Percentiles rank a stretch among this genome's conserved stretches.
Evolutionary conservation across 2,329 filamentous ascomycete genomes (phyloP).

Genomic region (Phialophora tarda): DNA sequence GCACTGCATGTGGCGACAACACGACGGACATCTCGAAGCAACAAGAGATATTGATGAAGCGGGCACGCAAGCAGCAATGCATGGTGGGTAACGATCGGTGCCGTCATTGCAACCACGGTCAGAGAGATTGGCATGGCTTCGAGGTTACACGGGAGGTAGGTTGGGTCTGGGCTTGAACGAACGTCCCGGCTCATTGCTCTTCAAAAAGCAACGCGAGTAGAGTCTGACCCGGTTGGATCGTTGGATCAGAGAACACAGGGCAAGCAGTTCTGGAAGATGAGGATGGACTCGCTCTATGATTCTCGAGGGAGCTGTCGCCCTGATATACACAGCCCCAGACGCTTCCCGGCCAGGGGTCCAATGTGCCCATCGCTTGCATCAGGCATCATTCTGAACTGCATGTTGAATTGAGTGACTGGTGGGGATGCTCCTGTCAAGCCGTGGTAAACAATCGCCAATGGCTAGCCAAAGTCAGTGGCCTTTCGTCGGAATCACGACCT

Average conservation of each 20-base stretch:
- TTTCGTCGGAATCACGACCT: no score
- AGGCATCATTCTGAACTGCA: no score
- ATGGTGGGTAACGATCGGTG: neutral
- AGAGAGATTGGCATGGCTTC: neutral
- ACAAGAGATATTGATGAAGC: neutral
- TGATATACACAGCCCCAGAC: neutral
- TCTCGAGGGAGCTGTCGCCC: neutral
- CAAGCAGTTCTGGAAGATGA: neutral
- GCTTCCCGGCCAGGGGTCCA: neutral
- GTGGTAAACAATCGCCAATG: no score
- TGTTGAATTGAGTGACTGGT: no score
- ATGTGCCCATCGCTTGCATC: neutral
- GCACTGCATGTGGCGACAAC: neutral
- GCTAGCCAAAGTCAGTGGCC: no score
- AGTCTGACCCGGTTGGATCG: neutral
- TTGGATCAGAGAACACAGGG: neutral
- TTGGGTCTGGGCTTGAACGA: neutral
- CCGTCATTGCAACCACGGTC: neutral
- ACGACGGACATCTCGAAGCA: neutral
- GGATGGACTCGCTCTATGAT: neutral
- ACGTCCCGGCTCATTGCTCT: neutral
- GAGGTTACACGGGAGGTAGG: neutral
- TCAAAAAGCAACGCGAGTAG: neutral
- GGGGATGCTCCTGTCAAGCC: no score
- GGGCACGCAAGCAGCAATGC: neutral